Base-by-base conservation (phyloP, 331 rosid genomes). In the Cydonia oblonga region DNA sequence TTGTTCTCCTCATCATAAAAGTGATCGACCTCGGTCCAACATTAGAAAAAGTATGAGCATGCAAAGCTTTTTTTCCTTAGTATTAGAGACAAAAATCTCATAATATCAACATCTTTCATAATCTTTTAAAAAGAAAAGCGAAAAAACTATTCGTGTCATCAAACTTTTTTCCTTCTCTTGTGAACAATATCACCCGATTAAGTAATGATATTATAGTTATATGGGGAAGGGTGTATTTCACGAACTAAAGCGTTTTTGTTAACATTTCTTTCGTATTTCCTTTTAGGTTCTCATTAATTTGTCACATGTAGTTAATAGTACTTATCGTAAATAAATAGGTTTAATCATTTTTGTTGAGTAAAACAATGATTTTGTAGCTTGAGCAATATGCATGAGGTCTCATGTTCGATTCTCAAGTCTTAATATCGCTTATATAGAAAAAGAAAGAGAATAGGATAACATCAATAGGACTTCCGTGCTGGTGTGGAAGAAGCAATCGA, bases 81-180 rank as follows among this genome's bases (percentile, higher is more conserved):
- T 19, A 26, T n/a, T 6, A 44, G 53, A 72, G 76, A 60, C 76
- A 72, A 33, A 71, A 25, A 72, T 25, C 68, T 30, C 64, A 16
- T 38, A 38, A 58, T 42, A 59, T 59, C 20, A 71, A 71, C 64
- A 35, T 58, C 75, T 58, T 71, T 59, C 68, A 4, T 19, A 18
- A 2, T 11, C 40, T 40, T 72, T 72, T 19, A 0, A 25, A 72
- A 59, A 72, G 59, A 72, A 38, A 24, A 66, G 40, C 15, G n/a
- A 33, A 33, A 64, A 35, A n/a, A 19, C 29, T 3, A 33, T 64
- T 20, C 7, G 51, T 42, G n/a, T 4, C 68, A 64, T 72, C 68
- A 19, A 71, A 28, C 60, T 18, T 16, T 24, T 7, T 23, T 32
- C 58, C 38, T 2, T 56, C 28, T 42, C 57, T 2, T 60, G 44